Evolutionary conservation across 179 eudicot species (phyloP).

Genomic region (Beta lomatogona): DNA sequence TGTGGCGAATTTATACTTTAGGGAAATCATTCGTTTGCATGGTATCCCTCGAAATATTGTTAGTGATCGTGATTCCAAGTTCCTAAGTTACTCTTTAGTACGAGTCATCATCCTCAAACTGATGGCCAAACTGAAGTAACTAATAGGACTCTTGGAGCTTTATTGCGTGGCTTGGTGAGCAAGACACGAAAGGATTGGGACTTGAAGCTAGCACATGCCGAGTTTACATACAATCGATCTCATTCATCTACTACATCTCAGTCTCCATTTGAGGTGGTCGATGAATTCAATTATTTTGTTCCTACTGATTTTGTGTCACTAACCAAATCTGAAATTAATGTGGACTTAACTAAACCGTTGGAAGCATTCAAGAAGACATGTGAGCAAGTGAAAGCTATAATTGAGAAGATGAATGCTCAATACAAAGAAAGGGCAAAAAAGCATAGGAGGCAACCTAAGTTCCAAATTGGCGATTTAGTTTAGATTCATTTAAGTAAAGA

Average conservation of each 20-base stretch:
- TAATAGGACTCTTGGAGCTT: not conserved
- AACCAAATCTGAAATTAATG: not conserved
- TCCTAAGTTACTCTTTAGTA: not conserved
- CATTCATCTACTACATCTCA: not conserved
- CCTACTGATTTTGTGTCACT: not conserved
- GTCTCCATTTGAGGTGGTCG: not conserved
- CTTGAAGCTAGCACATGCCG: not conserved
- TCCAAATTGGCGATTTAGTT: too few relatives aligned
- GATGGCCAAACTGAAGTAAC: conserved; percentile 1
- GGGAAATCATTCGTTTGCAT: not conserved
- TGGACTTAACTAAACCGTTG: too few relatives aligned
- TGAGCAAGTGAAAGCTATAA: not conserved
- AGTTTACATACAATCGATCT: not conserved
- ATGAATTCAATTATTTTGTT: not conserved
- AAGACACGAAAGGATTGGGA: not conserved
- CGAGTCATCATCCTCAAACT: not conserved
- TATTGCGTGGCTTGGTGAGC: not conserved
- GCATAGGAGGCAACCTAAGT: too few relatives aligned
- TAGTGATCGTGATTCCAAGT: not conserved
- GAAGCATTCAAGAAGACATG: too few relatives aligned
- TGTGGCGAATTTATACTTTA: not conserved
- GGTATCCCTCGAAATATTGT: not conserved
- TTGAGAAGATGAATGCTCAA: not conserved
- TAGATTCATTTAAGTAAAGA: too few relatives aligned
- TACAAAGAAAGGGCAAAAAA: too few relatives aligned